Percentiles rank a stretch among this genome's conserved stretches.
Conservation (phyloP, 306 rosid genomes). For the Fragaria ananassa region DNA sequence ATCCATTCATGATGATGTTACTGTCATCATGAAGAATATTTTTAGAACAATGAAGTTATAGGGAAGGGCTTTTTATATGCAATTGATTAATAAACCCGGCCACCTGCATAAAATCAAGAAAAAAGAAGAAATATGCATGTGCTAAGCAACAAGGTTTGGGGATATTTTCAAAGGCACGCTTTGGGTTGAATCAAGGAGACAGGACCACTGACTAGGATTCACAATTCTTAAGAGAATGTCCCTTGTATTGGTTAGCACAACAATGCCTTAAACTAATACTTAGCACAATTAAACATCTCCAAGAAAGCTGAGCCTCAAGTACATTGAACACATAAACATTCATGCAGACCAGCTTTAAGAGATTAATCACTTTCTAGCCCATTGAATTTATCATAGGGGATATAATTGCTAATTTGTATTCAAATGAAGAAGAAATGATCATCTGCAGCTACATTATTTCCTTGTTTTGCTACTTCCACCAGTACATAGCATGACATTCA, state of each 20-base stretch:
- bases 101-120: conserved; percentile 21
- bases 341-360: conserved; percentile 19
- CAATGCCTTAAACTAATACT: neutral
- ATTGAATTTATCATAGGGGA: conserved; percentile 67
- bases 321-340: conserved; percentile 33
- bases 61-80: conserved; percentile 7
- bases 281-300: conserved; percentile 23
- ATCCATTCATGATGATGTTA: neutral
- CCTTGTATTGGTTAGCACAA: conserved; percentile 52
- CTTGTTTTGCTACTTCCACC: conserved; percentile 22
- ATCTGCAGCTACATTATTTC: conserved; percentile 9
- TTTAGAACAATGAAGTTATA: conserved; percentile 18
- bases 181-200: conserved; percentile 94
- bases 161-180: conserved; percentile 88
- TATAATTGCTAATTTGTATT: conserved; percentile 51
- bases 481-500: neutral
- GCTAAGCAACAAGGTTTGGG: conserved; percentile 64
- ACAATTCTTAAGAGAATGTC: conserved; percentile 73
- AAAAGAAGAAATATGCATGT: conserved; percentile 51
- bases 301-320: conserved; percentile 39
- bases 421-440: conserved; percentile 24
- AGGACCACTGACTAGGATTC: conserved; percentile 64
- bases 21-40: conserved; percentile 25
- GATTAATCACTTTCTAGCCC: conserved; percentile 46
- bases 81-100: conserved; percentile 25